Evolutionary conservation across 495 filamentous ascomycete species (phyloP), one percentile per base, ranked within the genome.

Genomic region (Aspergillus sclerotioniger): DNA sequence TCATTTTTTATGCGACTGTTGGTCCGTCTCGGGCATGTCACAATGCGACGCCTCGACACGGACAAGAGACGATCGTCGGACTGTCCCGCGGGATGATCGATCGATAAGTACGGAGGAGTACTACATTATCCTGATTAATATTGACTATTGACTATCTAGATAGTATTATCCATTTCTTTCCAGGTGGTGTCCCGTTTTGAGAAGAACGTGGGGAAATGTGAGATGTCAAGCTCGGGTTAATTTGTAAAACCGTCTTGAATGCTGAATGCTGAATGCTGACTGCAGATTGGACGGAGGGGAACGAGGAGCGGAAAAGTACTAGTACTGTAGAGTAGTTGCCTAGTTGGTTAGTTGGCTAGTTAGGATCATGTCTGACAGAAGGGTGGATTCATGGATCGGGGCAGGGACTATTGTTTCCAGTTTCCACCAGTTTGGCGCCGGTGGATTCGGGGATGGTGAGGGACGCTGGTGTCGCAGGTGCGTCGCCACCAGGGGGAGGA

Each of bases 381-480:
- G n/a, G 43, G 25, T 61, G 46, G 45, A 51, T 54, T 54, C 55
- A 54, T 53, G 48, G 58, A 49, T 52, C 48, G 49, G 47, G 54
- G 25, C 56, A 51, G 48, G 39, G 57, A 60, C 57, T 62, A 62
- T 62, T 65, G 56, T 63, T 58, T 65, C 56, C 58, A 61, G 56
- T 63, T 58, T 65, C 56, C 58, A 61, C 59, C 51, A 56, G 60
- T 62, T 57, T 62, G 53, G 57, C 56, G 63, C 56, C 32, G 47
- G 57, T 59, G 53, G 53, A 37, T 54, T 62, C 43, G 48, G 55
- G 15, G 60, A 52, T 58, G 47, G 55, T 55, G 60, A 58, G 51
- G 51, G 55, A 58, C 50, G 54, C 60, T 54, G 54, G 58, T 55
- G 58, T 60, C 58, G 17, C 58, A 60, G 58, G 33, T 60, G 47